Conservation (phyloP, 768 basidiomycete species). For the Panus rudis region DNA sequence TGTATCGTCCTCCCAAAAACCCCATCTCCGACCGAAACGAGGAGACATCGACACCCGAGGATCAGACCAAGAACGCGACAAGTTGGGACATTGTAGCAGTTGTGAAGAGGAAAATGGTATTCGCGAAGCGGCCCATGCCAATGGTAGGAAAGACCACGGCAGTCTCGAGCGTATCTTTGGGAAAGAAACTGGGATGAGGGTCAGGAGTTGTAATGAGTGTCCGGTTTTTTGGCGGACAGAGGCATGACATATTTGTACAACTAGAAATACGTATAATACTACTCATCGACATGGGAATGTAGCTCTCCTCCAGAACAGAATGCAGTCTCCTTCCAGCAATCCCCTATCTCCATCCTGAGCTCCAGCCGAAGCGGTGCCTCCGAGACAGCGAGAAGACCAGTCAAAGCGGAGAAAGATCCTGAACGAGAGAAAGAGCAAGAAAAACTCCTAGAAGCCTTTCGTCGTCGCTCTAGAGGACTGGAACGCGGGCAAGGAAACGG, state of each 20-base stretch:
- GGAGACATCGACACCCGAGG: slow-evolving; percentile 15
- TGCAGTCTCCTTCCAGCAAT: slow-evolving; percentile 28
- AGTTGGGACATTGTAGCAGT: slow-evolving; percentile 63
- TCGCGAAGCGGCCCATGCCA: slow-evolving; percentile 79
- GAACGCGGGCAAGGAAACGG: slow-evolving; percentile 93
- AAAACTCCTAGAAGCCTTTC: slow-evolving; percentile 28
- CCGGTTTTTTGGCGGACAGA: background rate
- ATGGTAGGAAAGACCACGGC: slow-evolving; percentile 26
- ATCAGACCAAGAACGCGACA: slow-evolving; percentile 4
- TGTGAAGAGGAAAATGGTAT: slow-evolving; percentile 77
- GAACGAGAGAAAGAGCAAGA: slow-evolving; percentile 19
- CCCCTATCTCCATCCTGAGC: slow-evolving; percentile 53
- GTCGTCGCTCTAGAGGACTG: slow-evolving; percentile 72
- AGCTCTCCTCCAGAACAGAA: slow-evolving; percentile 25
- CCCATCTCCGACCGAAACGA: slow-evolving; percentile 10
- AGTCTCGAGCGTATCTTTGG: background rate
- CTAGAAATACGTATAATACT: slow-evolving; percentile 1
- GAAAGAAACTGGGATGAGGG: background rate
- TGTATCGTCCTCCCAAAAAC: slow-evolving; percentile 36
- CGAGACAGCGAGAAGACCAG: slow-evolving; percentile 35
- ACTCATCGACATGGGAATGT: slow-evolving; percentile 19
- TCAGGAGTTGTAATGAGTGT: background rate
- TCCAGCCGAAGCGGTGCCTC: slow-evolving; percentile 70
- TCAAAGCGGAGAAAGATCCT: slow-evolving; percentile 34
- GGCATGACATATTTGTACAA: background rate